phyloP scores from a whole-genome alignment of 1,139 yeast species.

The Magnusiomyces tetraspermus region DNA sequence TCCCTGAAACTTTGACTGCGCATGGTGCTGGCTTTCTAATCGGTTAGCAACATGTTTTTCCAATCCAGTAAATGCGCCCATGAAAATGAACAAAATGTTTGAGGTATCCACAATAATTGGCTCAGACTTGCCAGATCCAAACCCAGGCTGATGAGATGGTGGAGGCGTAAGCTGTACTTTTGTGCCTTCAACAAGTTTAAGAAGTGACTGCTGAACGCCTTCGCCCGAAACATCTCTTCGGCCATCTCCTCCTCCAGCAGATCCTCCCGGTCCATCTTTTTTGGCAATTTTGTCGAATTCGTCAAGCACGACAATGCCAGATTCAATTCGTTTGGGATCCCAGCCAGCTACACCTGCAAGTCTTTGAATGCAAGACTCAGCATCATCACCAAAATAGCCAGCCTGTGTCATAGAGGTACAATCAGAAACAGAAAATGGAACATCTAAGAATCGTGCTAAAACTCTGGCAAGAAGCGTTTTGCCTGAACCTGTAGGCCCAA shows the following conservation, averaged over 20 bases:
- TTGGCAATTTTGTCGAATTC: constrained; percentile 47
- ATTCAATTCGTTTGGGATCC: constrained; percentile 40
- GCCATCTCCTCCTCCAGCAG: constrained; percentile 45
- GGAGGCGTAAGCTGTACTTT: constrained; percentile 39
- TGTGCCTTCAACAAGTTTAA: constrained; percentile 47
- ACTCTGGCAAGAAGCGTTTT: constrained; percentile 46
- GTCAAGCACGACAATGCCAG: constrained; percentile 46
- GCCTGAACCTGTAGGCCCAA: constrained; percentile 52
- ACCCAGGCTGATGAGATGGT: constrained; percentile 27
- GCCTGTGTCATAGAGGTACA: constrained; percentile 51
- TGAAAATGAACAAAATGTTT: constrained; percentile 42
- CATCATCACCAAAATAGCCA: constrained; percentile 52
- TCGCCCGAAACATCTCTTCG: constrained; percentile 49
- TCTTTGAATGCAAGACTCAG: constrained; percentile 44
- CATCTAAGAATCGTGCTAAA: constrained; percentile 40
- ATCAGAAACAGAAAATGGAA: constrained; percentile 47
- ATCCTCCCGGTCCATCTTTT: constrained; percentile 37
- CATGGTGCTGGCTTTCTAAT: constrained; percentile 7
- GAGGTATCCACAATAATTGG: constrained; percentile 42
- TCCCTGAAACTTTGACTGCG: neutral
- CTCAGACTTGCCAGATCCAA: constrained; percentile 30
- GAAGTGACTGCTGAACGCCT: constrained; percentile 48
- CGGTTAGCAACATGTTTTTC: constrained; percentile 34
- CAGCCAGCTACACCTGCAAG: constrained; percentile 40
- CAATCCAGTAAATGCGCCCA: constrained; percentile 51